Conservation (phyloP, 306 rosid species). For the Quercus gilva region DNA sequence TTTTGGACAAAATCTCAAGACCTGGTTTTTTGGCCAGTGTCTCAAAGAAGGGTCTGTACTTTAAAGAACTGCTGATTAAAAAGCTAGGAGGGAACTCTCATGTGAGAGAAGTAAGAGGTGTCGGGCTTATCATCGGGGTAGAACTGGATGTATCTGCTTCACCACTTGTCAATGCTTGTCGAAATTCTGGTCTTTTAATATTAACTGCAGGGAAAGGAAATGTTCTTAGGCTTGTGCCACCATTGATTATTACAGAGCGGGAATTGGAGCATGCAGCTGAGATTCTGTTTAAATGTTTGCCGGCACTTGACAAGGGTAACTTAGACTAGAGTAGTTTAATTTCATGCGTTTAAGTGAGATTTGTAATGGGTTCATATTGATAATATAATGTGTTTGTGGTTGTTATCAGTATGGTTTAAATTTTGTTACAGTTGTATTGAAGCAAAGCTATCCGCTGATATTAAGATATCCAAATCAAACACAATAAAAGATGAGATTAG, state of each 20-base stretch:
- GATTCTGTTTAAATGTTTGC: conserved; percentile 42
- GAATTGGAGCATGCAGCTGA: conserved; percentile 69
- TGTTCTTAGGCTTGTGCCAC: conserved; percentile 80
- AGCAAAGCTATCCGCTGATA: too few species aligned
- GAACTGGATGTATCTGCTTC: conserved; percentile 73
- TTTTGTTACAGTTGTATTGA: too few species aligned
- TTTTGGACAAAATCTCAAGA: conserved; percentile 62
- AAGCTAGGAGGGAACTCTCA: conserved; percentile 70
- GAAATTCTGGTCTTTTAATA: conserved; percentile 59
- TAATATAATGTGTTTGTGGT: not conserved
- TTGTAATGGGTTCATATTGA: not conserved
- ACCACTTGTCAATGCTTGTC: conserved; percentile 71
- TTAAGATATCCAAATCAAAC: too few species aligned
- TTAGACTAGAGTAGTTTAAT: conserved; percentile 10
- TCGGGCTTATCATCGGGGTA: conserved; percentile 74
- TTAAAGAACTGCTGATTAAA: conserved; percentile 55
- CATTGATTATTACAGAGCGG: conserved; percentile 72
- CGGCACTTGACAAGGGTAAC: conserved; percentile 46
- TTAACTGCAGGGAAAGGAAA: conserved; percentile 90
- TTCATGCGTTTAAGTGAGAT: not conserved
- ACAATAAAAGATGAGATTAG: too few species aligned
- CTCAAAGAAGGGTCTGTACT: conserved; percentile 62
- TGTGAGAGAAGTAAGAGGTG: conserved; percentile 68
- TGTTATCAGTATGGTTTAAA: too few species aligned
- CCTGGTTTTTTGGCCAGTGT: conserved; percentile 60